Evolutionary conservation across 345 rosid species (phyloP), one percentile per base, ranked within the genome.

Genomic region (Fremontodendron californicum): DNA sequence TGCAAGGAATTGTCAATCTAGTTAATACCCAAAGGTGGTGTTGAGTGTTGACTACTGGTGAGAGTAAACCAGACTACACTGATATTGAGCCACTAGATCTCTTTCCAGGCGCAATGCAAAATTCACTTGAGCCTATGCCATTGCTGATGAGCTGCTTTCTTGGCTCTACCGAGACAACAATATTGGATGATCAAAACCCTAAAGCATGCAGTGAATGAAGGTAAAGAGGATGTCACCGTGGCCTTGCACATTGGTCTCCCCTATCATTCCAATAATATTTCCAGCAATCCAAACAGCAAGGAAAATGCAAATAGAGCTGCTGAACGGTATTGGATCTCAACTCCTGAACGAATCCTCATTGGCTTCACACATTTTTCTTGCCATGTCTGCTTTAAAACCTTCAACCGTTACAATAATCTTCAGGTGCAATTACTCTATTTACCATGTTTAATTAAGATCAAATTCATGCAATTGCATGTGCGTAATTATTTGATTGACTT

Each of bases 321-420:
- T 7, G 79, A 80, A 62, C 85, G 86, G 37, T 92, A 88, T 27
- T 94, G 98, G 98, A 91, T 91, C 74, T 97, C 97, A 29, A 89
- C 92, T 31, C 86, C 87, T 39, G 93, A 94, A 68, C 95, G 93
- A 70, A 94, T 94, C 39, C 81, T 90, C 77, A 82, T 83, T 2
- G 97, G 98, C 63, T 90, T 93, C 76, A 89, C 94, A 48, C 90
- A 90, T 78, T 93, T 90, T 81, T 87, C 94, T 35, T 93, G 97
- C 83, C 94, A 91, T 76, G 86, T 94, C 39, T 94, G 97, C 89
- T 87, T 83, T 68, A 94, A 94, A 84, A 89, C 95, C 73, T 94
- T 94, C 90, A 94, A 88, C 81, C 98, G 97, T 81, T 91, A 90
- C 92, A 94, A 94, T 81, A 94, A 92, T 83, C 98, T 92, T 79